Evolutionary conservation across 1,284 basidiomycete genomes (phyloP).

Genomic region (Apiotrichum mycotoxinovorans): DNA sequence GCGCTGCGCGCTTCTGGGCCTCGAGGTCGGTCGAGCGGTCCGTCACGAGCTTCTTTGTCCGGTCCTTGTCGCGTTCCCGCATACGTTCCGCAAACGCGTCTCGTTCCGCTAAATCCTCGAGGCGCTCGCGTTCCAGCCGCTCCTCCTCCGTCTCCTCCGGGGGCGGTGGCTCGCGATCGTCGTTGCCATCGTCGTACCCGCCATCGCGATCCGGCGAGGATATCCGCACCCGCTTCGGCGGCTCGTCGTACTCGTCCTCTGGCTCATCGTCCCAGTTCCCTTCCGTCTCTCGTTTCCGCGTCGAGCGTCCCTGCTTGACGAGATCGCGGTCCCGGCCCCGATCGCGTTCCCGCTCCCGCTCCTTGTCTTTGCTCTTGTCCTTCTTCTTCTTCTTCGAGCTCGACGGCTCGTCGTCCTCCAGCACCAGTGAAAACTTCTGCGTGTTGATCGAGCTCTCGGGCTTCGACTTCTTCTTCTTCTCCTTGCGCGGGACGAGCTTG

Average conservation of each 20-base stretch:
- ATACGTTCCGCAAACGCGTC: conserved; percentile 92
- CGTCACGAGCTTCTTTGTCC: conserved; percentile 86
- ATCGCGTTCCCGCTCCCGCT: conserved; percentile 45
- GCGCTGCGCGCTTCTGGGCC: conserved; percentile 69
- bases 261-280: conserved; percentile 53
- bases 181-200: not conserved
- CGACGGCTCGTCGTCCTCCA: conserved; percentile 63
- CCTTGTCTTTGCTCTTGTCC: conserved; percentile 48
- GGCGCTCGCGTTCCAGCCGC: conserved; percentile 67
- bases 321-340: conserved; percentile 38
- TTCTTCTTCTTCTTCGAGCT: conserved; percentile 49
- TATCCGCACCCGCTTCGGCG: conserved; percentile 50
- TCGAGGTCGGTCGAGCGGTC: conserved; percentile 84
- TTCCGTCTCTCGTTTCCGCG: conserved; percentile 69
- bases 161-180: conserved; percentile 7
- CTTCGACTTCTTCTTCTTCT: conserved; percentile 60
- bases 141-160: conserved; percentile 61
- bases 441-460: conserved; percentile 60
- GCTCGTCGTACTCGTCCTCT: conserved; percentile 61
- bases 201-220: conserved; percentile 34
- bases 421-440: conserved; percentile 69
- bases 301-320: conserved; percentile 58
- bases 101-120: conserved; percentile 76
- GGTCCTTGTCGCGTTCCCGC: conserved; percentile 74
- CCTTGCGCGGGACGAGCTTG: conserved; percentile 66